Evolutionary conservation across 2,329 filamentous ascomycete genomes (phyloP).

Genomic region (Stromatinia cepivora): DNA sequence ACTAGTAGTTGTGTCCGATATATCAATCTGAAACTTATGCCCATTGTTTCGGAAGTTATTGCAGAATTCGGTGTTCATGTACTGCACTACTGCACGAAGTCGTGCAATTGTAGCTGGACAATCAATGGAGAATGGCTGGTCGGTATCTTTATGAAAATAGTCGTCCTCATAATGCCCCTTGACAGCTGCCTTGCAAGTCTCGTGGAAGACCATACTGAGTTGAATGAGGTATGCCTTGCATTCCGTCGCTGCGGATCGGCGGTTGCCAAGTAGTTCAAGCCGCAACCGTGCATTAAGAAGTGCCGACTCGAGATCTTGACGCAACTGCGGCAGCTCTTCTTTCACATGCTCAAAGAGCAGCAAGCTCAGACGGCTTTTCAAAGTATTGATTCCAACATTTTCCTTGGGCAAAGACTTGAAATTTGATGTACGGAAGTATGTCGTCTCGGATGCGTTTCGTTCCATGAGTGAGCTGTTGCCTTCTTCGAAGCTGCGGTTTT

Average conservation of each 20-base stretch:
- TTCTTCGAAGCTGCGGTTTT: conserved; percentile 44
- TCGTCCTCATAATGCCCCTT: conserved; percentile 26
- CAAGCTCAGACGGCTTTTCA: conserved; percentile 7
- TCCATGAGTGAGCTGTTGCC: background rate
- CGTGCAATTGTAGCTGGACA: conserved; percentile 6
- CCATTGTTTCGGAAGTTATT: background rate
- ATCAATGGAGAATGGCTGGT: background rate
- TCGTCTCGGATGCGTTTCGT: conserved; percentile 2
- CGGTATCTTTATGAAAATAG: conserved; percentile 23
- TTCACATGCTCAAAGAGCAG: conserved; percentile 18
- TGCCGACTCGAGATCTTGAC: conserved; percentile 34
- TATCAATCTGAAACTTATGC: conserved; percentile 20
- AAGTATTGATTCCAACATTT: background rate
- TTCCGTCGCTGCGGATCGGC: conserved; percentile 20
- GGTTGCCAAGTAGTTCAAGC: conserved; percentile 18
- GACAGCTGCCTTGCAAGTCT: conserved; percentile 22
- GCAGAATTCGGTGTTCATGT: conserved; percentile 22
- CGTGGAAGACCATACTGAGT: conserved; percentile 15
- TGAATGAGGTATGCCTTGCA: conserved; percentile 21
- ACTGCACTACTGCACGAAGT: conserved; percentile 24
- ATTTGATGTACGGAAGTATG: background rate
- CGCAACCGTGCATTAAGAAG: conserved; percentile 9
- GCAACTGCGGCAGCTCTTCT: conserved; percentile 26
- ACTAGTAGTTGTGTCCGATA: background rate
- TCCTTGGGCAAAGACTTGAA: background rate